Conservation (phyloP, 768 basidiomycete genomes). For the Leccinum subtestaceum region DNA sequence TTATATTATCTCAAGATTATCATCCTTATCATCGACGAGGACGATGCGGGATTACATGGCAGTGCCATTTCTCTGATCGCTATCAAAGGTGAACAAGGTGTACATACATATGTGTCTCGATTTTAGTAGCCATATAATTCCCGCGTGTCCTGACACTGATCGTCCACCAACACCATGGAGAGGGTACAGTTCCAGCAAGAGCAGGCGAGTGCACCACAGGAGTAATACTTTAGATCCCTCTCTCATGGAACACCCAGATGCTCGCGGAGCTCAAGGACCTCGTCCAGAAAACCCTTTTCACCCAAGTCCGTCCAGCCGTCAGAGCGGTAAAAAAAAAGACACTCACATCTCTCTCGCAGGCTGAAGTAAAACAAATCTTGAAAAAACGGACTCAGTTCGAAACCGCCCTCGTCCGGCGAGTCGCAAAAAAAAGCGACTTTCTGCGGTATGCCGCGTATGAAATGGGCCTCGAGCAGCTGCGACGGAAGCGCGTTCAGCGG, state of each 20-base stretch:
- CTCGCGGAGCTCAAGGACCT: slow-evolving; percentile 94
- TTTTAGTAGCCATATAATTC: not conserved
- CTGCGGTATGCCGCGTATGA: slow-evolving; percentile 91
- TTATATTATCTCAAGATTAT: slow-evolving; percentile 13
- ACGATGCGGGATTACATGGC: slow-evolving; percentile 6
- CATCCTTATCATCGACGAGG: slow-evolving; percentile 13
- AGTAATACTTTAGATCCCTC: not conserved
- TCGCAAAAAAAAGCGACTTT: slow-evolving; percentile 85
- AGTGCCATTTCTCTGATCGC: not conserved
- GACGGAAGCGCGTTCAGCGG: slow-evolving; percentile 70
- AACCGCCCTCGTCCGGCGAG: slow-evolving; percentile 75
- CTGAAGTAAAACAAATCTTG: slow-evolving; percentile 82
- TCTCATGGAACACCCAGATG: slow-evolving; percentile 50
- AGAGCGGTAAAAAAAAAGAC: not conserved
- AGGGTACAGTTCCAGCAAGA: slow-evolving; percentile 92
- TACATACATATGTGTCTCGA: not conserved
- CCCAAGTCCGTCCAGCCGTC: slow-evolving; percentile 49
- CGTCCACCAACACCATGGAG: slow-evolving; percentile 61
- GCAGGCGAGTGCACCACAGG: slow-evolving; percentile 48
- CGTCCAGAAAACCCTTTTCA: slow-evolving; percentile 81
- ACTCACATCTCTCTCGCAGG: slow-evolving; percentile 35
- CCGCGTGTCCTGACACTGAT: not conserved
- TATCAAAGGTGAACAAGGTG: not conserved
- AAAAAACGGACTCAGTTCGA: slow-evolving; percentile 83
- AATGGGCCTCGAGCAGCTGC: slow-evolving; percentile 80